phyloP scores from a whole-genome alignment of 2,329 filamentous ascomycete species.

The Chaetomium globosum region DNA sequence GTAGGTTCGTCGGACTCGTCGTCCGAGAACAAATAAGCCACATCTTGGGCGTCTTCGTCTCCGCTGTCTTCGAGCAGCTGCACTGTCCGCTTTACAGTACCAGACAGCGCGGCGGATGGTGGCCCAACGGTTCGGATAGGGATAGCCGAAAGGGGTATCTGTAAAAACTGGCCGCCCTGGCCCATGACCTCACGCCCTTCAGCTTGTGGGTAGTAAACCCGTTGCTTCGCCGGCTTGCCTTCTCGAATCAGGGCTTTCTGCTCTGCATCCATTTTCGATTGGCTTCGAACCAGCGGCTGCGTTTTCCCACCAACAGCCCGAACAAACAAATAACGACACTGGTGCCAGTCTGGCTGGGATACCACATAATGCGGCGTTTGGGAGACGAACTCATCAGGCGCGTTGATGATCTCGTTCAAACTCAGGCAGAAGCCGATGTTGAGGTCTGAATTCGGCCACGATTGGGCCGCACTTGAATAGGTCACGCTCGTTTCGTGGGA shows the following conservation, averaged over 20 bases:
- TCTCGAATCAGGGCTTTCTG: too few relatives aligned
- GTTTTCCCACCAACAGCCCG: constrained; percentile 3
- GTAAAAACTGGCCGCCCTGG: constrained; percentile 20
- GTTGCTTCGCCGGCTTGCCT: not conserved
- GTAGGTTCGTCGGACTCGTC: constrained; percentile 10
- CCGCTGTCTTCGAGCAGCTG: constrained; percentile 48
- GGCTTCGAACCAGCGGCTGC: too few relatives aligned
- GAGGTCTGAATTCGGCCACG: constrained; percentile 67
- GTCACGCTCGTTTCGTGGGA: constrained; percentile 57
- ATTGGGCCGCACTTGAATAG: constrained; percentile 47
- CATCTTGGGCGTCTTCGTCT: constrained; percentile 48
- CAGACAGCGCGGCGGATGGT: not conserved
- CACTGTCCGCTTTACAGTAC: constrained; percentile 22
- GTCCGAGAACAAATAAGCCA: constrained; percentile 45
- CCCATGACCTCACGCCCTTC: constrained; percentile 29
- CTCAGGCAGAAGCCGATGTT: constrained; percentile 64
- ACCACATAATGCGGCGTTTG: constrained; percentile 69
- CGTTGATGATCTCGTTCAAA: constrained; percentile 84
- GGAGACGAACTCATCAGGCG: constrained; percentile 62
- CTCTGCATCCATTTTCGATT: too few relatives aligned
- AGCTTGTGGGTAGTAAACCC: constrained; percentile 31
- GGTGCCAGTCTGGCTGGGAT: constrained; percentile 78
- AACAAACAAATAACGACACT: constrained; percentile 80
- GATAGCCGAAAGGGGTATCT: constrained; percentile 44
- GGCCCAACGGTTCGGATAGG: constrained; percentile 31